Evolutionary conservation across 2,329 filamentous ascomycete genomes (phyloP), one percentile per base, ranked within the genome.

Genomic region (Aspergillus texensis): DNA sequence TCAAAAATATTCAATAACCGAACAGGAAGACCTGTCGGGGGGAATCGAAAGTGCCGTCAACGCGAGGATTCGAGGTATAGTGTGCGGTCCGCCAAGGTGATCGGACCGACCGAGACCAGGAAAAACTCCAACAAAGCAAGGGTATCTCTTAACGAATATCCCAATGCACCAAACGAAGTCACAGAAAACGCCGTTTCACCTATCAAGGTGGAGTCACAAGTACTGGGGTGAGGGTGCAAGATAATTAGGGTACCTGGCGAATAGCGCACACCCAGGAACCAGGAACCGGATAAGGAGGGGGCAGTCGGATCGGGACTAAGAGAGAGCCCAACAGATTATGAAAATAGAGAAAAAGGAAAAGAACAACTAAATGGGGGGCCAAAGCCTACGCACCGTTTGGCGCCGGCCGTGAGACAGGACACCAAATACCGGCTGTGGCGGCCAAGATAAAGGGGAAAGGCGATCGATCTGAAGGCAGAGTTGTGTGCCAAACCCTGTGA

Each of bases 371-470:
- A 63, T 62, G 71, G 74, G 73, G 75, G 76, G 76, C 77, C 75
- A 75, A 76, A 78, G 77, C 77, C 77, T 79, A 79, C 74, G 77
- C 77, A 79, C 77, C 77, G 76, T 79, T 77, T 79, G 77, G 77
- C 77, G 77, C 77, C 76, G 77, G 77, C 75, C 77, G 76, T 77
- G 72, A 79, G 76, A 79, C 77, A 79, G 77, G 77, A 79, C 77
- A 79, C 77, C 77, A 78, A 78, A 73, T 72, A 78, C 76, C 77
- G 77, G 77, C 77, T 78, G 77, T 79, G 77, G 77, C 77, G 77
- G 76, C 77, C 77, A 79, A 76, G 72, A 73, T 68, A 72, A 61
- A 67, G 64, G 53, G 50, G 62, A 66, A 72, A 74, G 71, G 68
- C 73, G 72, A 72, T 75, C 74, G 72, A 75, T 73, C 64, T 70